Base-by-base conservation (phyloP, 805 yeast genomes). In the Teunomyces panamensis region DNA sequence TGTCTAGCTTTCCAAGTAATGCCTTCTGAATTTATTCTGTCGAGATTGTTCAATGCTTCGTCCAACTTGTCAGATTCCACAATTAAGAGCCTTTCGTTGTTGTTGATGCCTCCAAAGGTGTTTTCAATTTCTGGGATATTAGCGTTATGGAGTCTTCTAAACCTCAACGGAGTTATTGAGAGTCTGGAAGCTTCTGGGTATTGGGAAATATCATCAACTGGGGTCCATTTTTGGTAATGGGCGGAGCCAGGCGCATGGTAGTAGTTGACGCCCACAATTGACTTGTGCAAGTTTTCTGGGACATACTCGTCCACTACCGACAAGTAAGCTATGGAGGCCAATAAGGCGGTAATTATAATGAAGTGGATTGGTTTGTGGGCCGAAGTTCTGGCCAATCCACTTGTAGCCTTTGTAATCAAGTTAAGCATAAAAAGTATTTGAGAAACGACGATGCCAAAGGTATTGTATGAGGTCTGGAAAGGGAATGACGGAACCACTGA, bases 361-460 rank as follows among this genome's bases (percentile, higher is more conserved):
- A 89, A 79, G 67, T 91, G 98, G 55, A 92, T 88, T 13, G 99
- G 99, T 60, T 84, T 79, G 50, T 80, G 79, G 10, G 96, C 94
- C 45, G 92, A 81, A 17, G 77, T 63, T 49, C 71, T 72, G 41
- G 87, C 85, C 45, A 82, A 57, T 37, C 68, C 64, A 46, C 69
- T 55, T 20, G 71, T 64, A 47, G 63, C 62, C 52, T 57, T 56
- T 49, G 67, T 65, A 51, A 69, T 53, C 41, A 56, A 52, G 46
- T 59, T 53, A 51, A 67, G 64, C 73, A 68, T 68, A 29, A 29
- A n/a, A 34, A 5, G 29, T n/a, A 29, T 11, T 28, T 33, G 47
- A 17, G n/a, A 20, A 24, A 20, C 24, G 6, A 20, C 24, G 24
- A 20, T 20, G 24, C 24, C 24, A 20, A 20, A 20, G 24, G 24